These are phyloP conservation scores for Pterocarpus macrocarpus DNA, from an alignment of 306 rosid species.

Conservation along the genomic window DNA sequence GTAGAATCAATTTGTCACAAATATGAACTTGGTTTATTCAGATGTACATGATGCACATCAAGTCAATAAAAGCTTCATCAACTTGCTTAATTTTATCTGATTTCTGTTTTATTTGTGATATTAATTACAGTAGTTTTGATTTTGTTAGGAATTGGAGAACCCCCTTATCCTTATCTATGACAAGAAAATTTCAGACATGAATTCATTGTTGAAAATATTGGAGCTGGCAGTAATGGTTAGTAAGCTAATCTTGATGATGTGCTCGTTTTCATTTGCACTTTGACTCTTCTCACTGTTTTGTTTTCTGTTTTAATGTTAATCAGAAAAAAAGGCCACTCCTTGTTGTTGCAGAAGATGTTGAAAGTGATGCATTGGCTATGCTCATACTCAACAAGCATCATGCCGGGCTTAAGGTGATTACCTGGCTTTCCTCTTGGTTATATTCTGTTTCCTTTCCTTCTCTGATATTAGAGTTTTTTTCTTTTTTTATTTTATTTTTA, in stretches of 20 bases:
- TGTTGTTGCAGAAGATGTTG: conserved; percentile 95
- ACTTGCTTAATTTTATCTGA: conserved; percentile 5
- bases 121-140: conserved; percentile 34
- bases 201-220: conserved; percentile 72
- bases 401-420: conserved; percentile 86
- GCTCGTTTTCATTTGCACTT: conserved; percentile 42
- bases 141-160: conserved; percentile 84
- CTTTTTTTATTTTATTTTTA: too few relatives aligned
- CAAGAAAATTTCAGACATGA: conserved; percentile 87
- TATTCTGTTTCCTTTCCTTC: not conserved
- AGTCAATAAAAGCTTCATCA: conserved; percentile 21
- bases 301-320: conserved; percentile 41
- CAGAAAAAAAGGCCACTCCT: conserved; percentile 88
- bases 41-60: conserved; percentile 21
- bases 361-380: conserved; percentile 88
- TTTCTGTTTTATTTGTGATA: conserved; percentile 27
- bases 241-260: conserved; percentile 27
- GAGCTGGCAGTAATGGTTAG: conserved; percentile 81
- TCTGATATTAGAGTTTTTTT: not conserved
- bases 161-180: conserved; percentile 89
- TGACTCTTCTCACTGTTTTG: conserved; percentile 42
- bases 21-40: conserved; percentile 28
- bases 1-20: conserved; percentile 28
- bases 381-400: conserved; percentile 97
- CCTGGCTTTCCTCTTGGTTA: conserved; percentile 32